Conservation (phyloP, 106 monocot genomes). For the Posidonia australis region DNA sequence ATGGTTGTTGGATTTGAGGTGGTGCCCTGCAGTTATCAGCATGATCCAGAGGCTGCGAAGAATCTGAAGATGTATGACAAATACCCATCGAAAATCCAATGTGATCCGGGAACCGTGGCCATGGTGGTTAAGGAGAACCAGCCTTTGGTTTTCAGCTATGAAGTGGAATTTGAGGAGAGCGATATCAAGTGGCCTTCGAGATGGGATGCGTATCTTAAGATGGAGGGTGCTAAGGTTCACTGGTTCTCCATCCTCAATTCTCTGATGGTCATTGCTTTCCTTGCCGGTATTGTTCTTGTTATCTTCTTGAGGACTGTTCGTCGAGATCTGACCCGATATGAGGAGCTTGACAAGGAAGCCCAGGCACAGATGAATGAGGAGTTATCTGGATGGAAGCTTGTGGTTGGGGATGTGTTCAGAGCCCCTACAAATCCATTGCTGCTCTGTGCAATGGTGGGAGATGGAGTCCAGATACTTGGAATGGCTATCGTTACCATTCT, state of each 20-base stretch:
- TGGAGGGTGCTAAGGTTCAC: constrained; percentile 23
- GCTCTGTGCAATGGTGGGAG: constrained; percentile 26
- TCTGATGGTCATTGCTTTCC: constrained; percentile 23
- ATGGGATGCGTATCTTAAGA: constrained; percentile 23
- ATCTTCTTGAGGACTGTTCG: constrained; percentile 28
- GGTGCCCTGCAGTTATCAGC: constrained; percentile 18
- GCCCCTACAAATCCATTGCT: constrained; percentile 10
- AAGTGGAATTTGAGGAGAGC: constrained; percentile 14
- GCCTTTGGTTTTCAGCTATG: constrained; percentile 13
- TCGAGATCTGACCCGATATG: constrained; percentile 21
- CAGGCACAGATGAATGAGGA: constrained; percentile 28
- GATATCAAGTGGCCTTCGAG: constrained; percentile 16
- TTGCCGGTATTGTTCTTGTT: constrained; percentile 21
- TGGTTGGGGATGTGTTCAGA: constrained; percentile 24
- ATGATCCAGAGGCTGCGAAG: constrained; percentile 12
- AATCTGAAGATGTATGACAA: constrained; percentile 11
- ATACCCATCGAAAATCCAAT: constrained; percentile 10
- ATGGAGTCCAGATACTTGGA: constrained; percentile 25
- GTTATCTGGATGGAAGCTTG: constrained; percentile 29
- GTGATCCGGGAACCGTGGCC: constrained; percentile 10
- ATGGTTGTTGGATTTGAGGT: constrained; percentile 28
- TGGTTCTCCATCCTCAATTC: constrained; percentile 30
- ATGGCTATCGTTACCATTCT: constrained; percentile 27
- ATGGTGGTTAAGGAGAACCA: constrained; percentile 10
- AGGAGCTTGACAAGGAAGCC: constrained; percentile 27